phyloP scores from a whole-genome alignment of 1,139 yeast genomes.

The Sugiyamaella japonica region DNA sequence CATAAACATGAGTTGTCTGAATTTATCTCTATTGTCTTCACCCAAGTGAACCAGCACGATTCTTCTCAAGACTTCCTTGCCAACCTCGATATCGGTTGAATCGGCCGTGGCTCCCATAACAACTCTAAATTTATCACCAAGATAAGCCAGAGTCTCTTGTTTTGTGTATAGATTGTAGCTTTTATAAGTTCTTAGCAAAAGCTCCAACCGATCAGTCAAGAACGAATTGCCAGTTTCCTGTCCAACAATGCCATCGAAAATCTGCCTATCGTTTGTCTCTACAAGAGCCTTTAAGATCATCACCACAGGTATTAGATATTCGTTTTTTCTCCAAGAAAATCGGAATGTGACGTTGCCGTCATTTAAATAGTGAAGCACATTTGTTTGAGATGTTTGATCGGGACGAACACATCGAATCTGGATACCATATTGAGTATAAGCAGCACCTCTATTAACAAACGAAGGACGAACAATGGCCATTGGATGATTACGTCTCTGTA shows the following conservation, averaged over 20 bases:
- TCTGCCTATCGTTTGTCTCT: conserved; percentile 91
- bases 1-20: conserved; percentile 86
- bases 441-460: conserved; percentile 89
- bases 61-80: conserved; percentile 75
- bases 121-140: conserved; percentile 94
- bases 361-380: conserved; percentile 88
- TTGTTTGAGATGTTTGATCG: conserved; percentile 96
- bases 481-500: conserved; percentile 95
- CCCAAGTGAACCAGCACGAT: conserved; percentile 85
- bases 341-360: conserved; percentile 97
- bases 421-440: conserved; percentile 86
- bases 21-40: conserved; percentile 70
- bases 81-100: conserved; percentile 85
- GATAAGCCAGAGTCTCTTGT: conserved; percentile 84
- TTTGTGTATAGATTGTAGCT: conserved; percentile 73
- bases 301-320: conserved; percentile 87
- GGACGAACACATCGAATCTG: conserved; percentile 94
- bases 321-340: conserved; percentile 96
- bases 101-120: conserved; percentile 90
- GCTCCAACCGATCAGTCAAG: conserved; percentile 96
- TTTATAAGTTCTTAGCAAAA: conserved; percentile 84
- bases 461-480: conserved; percentile 97
- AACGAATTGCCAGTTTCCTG: conserved; percentile 83
- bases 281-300: conserved; percentile 88
- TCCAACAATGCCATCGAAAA: conserved; percentile 95